Evolutionary conservation across 1,284 basidiomycete species (phyloP).

Genomic region (Mycosarcoma mackinlayi): DNA sequence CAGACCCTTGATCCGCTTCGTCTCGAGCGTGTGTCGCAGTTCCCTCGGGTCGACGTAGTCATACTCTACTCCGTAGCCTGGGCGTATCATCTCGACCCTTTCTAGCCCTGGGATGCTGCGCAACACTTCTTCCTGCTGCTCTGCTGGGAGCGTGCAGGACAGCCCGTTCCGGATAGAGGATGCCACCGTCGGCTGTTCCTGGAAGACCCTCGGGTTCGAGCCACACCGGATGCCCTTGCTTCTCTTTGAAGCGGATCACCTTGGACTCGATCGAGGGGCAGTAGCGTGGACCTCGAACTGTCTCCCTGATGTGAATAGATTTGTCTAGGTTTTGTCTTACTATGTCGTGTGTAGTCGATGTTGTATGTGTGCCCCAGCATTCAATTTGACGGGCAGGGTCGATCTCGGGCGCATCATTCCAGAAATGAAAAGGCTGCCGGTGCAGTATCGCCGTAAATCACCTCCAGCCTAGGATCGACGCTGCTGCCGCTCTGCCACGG

Average conservation of each 20-base stretch:
- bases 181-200: conserved; percentile 76
- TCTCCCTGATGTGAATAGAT: conserved; percentile 85
- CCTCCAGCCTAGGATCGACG: conserved; percentile 32
- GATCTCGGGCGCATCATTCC: conserved; percentile 38
- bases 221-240: conserved; percentile 80
- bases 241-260: conserved; percentile 80
- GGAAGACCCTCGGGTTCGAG: conserved; percentile 90
- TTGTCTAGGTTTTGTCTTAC: conserved; percentile 75
- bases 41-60: conserved; percentile 90
- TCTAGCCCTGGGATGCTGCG: conserved; percentile 85
- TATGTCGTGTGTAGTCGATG: conserved; percentile 77
- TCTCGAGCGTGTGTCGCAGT: conserved; percentile 80
- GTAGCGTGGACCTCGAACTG: conserved; percentile 88
- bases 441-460: conserved; percentile 35
- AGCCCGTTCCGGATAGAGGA: conserved; percentile 91
- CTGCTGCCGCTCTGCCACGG: conserved; percentile 23
- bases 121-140: conserved; percentile 82
- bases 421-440: conserved; percentile 56
- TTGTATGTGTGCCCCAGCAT: conserved; percentile 82
- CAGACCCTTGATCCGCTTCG: conserved; percentile 76
- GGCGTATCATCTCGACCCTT: conserved; percentile 80
- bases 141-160: conserved; percentile 85
- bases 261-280: conserved; percentile 91
- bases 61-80: conserved; percentile 92
- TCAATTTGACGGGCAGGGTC: conserved; percentile 76